Conservation (phyloP, 495 filamentous ascomycete species). For the Glutinoglossum americanum region DNA sequence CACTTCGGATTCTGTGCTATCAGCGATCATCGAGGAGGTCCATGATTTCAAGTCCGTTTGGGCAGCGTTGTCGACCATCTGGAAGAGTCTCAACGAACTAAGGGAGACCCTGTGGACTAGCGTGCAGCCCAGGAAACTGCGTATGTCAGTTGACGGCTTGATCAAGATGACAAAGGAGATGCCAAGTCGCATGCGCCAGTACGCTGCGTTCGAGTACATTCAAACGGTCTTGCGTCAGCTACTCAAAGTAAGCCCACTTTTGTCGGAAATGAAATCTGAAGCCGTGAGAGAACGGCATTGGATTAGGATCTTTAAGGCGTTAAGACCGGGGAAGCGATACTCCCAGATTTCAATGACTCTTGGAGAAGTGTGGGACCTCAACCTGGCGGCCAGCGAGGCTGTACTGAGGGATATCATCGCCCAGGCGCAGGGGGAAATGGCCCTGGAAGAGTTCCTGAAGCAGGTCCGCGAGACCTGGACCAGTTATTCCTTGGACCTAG, state of each 20-base stretch:
- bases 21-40: constrained; percentile 76
- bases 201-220: constrained; percentile 95
- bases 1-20: constrained; percentile 52
- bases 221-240: constrained; percentile 74
- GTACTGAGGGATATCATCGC: constrained; percentile 79
- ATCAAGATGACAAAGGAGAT: constrained; percentile 99
- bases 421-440: constrained; percentile 97
- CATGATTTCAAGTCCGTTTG: constrained; percentile 98
- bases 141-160: constrained; percentile 66
- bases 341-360: constrained; percentile 83
- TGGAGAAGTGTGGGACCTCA: constrained; percentile 94
- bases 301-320: constrained; percentile 86
- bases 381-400: constrained; percentile 64
- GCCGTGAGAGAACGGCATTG: constrained; percentile 91
- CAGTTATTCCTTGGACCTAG: constrained; percentile 77
- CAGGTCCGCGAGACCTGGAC: constrained; percentile 95
- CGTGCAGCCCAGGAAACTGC: constrained; percentile 77
- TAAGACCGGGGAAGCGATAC: constrained; percentile 79
- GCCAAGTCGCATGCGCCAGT: constrained; percentile 96
- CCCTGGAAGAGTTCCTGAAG: constrained; percentile 89
- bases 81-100: constrained; percentile 89
- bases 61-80: constrained; percentile 83
- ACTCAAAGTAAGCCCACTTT: constrained; percentile 69
- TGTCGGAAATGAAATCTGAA: constrained; percentile 88
- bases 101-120: constrained; percentile 81